Evolutionary conservation across 2,329 filamentous ascomycete genomes (phyloP), one percentile per base, ranked within the genome.

Genomic region (Monosporascus sp.): DNA sequence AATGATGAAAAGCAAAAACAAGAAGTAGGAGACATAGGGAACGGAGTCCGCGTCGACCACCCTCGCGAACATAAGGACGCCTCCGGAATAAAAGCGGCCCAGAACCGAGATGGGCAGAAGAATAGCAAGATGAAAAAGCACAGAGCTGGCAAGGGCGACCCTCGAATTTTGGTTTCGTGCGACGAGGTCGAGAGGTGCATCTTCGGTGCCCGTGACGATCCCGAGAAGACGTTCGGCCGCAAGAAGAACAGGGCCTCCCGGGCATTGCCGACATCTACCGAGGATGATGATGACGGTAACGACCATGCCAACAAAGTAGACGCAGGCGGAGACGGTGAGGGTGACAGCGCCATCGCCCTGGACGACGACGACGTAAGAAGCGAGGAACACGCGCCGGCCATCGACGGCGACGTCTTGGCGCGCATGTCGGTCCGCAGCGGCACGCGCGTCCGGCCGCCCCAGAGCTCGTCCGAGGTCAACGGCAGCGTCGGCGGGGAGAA

Each of bases 401-500:
- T 56, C 22, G 58, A 61, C 48, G 52, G 50, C 5, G 57, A 62
- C 43, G 51, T 64, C 2, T 47, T 66, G 1, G 68, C 69, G 3
- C 62, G 66, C 38, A 55, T 73, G 53, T 67, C 71, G 1, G 57
- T 73, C 11, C 67, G 71, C 17, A 72, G 71, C 52, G 70, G 72
- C 11, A 67, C 67, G 18, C 62, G 69, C 9, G 60, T 70, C 18
- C 65, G 71, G 0, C 71, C 70, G 38, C 59, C 70, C 17, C 71
- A 74, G 57, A 54, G 56, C 2, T 57, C 66, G 1, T 78, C 78
- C 8, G 74, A 81, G 46, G 77, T 82, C 55, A 83, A 83, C 49
- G 78, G 77, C 44, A 80, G 78, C 53, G 72, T 82, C 0, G 74
- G 79, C 18, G 80, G 81, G 2, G 80, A 82, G 57, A 80, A 79